phyloP scores from a whole-genome alignment of 192 early-diverging fungal genomes.

The Mortierella antarctica region DNA sequence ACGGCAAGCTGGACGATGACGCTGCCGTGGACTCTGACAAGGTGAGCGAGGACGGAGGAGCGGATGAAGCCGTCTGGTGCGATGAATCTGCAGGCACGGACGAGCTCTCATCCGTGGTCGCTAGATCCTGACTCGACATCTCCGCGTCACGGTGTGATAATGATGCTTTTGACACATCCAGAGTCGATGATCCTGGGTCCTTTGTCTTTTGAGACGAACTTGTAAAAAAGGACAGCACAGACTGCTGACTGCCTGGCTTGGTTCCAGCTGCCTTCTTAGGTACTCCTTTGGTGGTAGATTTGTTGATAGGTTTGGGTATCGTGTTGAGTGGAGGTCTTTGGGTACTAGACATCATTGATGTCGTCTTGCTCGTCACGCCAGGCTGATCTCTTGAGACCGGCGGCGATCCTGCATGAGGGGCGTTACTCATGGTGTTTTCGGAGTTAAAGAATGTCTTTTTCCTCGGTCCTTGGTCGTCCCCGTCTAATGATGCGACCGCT shows the following conservation, averaged over 20 bases:
- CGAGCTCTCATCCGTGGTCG: neutral
- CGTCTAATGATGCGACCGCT: neutral
- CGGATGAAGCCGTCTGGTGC: neutral
- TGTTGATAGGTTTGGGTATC: constrained; percentile 24
- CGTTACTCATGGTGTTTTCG: neutral
- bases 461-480: constrained; percentile 10
- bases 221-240: constrained; percentile 32
- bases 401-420: too few relatives aligned
- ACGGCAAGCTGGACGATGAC: neutral
- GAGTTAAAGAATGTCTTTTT: constrained; percentile 17
- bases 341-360: neutral
- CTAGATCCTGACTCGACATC: neutral
- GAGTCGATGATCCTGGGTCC: too few relatives aligned
- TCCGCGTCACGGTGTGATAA: too few relatives aligned
- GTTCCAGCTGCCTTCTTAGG: constrained; percentile 3
- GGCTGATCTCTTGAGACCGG: too few relatives aligned
- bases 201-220: constrained; percentile 1
- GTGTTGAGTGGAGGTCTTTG: neutral
- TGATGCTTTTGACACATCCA: too few relatives aligned
- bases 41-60: neutral
- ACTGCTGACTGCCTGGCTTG: constrained; percentile 16
- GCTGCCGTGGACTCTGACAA: constrained; percentile 2
- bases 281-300: neutral
- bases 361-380: too few relatives aligned
- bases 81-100: neutral